A percentile compares a stretch with the other conserved stretches of the same genome.
Evolutionary conservation across 176 grass and related monocot genomes (phyloP).

Genomic region (Triticum dicoccoides): DNA sequence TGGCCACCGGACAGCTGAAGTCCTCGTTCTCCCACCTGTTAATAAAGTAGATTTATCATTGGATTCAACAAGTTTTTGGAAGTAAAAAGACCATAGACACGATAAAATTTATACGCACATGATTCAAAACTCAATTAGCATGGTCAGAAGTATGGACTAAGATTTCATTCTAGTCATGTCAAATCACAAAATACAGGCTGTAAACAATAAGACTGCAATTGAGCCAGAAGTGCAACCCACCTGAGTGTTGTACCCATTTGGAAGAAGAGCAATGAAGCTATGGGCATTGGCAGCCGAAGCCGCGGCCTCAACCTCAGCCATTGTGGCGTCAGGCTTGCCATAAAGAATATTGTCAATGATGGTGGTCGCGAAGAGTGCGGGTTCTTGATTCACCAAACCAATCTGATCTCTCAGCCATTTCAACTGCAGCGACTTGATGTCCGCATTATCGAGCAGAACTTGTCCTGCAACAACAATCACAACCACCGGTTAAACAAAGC

Average conservation of each 20-base stretch:
- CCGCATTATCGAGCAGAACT: conserved; percentile 69
- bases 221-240: conserved; percentile 25
- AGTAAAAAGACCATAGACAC: neutral
- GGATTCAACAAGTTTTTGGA: neutral
- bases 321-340: conserved; percentile 70
- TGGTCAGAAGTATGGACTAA: neutral
- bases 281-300: conserved; percentile 81
- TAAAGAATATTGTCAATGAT: conserved; percentile 87
- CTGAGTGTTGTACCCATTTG: conserved; percentile 82
- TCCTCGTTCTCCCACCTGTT: conserved; percentile 68
- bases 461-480: conserved; percentile 47
- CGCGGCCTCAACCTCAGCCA: conserved; percentile 69
- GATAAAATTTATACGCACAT: neutral
- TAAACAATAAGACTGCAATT: neutral
- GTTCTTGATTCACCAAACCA: conserved; percentile 90
- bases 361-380: conserved; percentile 74
- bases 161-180: neutral
- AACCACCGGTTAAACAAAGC: neutral
- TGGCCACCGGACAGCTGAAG: conserved; percentile 80
- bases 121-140: neutral
- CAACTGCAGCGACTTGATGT: conserved; percentile 71
- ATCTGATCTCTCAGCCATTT: conserved; percentile 87
- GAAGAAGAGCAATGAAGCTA: conserved; percentile 82
- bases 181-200: neutral
- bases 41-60: neutral